Evolutionary conservation across 768 basidiomycete genomes (phyloP).

Genomic region (Scleroderma citrinum): DNA sequence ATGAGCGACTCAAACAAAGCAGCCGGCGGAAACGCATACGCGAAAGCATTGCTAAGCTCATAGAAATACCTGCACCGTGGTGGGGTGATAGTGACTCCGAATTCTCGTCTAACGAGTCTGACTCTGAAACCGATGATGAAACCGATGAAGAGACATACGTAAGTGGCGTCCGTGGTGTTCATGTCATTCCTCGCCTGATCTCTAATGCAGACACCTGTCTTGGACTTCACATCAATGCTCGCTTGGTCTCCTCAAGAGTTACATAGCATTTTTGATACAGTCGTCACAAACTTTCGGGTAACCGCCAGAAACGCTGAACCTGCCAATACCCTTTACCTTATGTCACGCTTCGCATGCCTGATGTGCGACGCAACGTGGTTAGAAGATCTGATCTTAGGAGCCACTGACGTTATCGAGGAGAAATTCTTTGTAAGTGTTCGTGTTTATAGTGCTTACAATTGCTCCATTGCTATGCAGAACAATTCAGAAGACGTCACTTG

Average conservation of each 20-base stretch:
- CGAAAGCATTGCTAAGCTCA: constrained; percentile 49
- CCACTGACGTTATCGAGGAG: constrained; percentile 89
- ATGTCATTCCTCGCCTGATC: constrained; percentile 13
- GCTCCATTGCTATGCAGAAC: constrained; percentile 41
- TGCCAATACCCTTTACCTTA: constrained; percentile 86
- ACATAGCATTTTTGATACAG: constrained; percentile 71
- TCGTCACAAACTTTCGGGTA: constrained; percentile 73
- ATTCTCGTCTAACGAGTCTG: constrained; percentile 38
- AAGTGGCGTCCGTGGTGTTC: constrained; percentile 11
- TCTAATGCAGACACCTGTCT: constrained; percentile 54
- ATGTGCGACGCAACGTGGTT: constrained; percentile 90
- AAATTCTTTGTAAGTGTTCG: constrained; percentile 73
- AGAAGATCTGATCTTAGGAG: constrained; percentile 87
- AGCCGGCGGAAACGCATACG: constrained; percentile 50
- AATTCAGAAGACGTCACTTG: constrained; percentile 80
- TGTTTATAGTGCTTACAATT: constrained; percentile 3
- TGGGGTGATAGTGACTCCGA: constrained; percentile 52
- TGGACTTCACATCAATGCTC: constrained; percentile 84
- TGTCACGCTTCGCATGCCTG: constrained; percentile 88
- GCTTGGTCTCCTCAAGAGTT: constrained; percentile 83
- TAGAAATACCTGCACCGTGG: constrained; percentile 57
- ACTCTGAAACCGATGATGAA: constrained; percentile 47
- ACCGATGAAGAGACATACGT: constrained; percentile 47
- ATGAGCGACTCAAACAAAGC: constrained; percentile 50
- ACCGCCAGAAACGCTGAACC: constrained; percentile 74